Conservation (phyloP, 1,284 basidiomycete genomes). For the Cutaneotrichosporon spelunceum region DNA sequence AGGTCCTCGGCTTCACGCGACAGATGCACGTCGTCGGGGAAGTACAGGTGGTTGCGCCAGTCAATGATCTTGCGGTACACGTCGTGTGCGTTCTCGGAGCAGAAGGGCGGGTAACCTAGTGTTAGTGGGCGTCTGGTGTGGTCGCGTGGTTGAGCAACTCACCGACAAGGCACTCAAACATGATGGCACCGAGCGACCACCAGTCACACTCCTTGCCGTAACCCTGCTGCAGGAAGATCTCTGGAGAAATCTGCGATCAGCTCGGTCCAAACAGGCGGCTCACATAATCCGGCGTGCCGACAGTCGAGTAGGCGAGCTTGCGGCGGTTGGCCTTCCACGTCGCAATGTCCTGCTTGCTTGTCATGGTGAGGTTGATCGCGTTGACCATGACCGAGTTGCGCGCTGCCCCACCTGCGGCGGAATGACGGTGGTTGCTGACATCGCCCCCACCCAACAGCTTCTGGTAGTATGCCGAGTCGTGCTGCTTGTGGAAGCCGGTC, state of each 20-base stretch:
- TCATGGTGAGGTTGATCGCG: conserved; percentile 91
- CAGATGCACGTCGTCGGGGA: conserved; percentile 95
- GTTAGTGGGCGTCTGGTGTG: neutral
- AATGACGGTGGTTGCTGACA: conserved; percentile 32
- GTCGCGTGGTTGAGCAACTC: no score
- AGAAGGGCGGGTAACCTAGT: conserved; percentile 84
- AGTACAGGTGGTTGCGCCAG: conserved; percentile 84
- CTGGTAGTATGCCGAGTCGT: conserved; percentile 93
- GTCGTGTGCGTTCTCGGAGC: conserved; percentile 94
- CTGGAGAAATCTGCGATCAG: conserved; percentile 71
- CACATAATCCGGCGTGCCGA: conserved; percentile 93
- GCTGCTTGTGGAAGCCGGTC: conserved; percentile 91
- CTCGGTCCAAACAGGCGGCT: conserved; percentile 11
- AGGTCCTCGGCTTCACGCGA: conserved; percentile 89
- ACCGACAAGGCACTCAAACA: conserved; percentile 91
- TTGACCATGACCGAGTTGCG: conserved; percentile 95
- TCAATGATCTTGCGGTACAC: conserved; percentile 99
- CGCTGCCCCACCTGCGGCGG: conserved; percentile 42
- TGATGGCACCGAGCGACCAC: conserved; percentile 97
- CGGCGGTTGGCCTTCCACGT: conserved; percentile 99
- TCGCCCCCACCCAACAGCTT: conserved; percentile 68
- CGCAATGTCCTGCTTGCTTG: conserved; percentile 85
- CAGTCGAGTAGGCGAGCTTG: conserved; percentile 96
- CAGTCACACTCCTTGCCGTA: conserved; percentile 98
- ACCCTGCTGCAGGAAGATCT: conserved; percentile 95